Percentiles rank a stretch among this genome's conserved stretches.
These are phyloP conservation scores for Akanthomyces uredinophilus DNA, from an alignment of 2,329 filamentous ascomycete species.

Conservation along the genomic window DNA sequence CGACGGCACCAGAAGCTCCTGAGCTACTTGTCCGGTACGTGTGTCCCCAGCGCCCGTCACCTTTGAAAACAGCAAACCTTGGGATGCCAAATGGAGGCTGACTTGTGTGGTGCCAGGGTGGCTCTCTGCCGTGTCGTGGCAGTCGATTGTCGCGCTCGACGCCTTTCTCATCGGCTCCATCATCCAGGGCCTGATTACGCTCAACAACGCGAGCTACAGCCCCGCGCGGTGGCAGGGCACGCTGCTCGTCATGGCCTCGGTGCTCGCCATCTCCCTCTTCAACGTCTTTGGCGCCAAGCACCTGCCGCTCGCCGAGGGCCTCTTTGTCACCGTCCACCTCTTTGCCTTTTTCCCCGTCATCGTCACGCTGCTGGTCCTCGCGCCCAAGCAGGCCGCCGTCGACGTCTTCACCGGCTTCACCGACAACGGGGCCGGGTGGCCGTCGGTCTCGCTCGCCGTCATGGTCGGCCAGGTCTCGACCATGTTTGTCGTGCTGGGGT, in stretches of 20 bases:
- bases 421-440: slow-evolving; percentile 19
- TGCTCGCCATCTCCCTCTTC: slow-evolving; percentile 5
- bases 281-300: slow-evolving; percentile 16
- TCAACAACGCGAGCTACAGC: slow-evolving; percentile 30
- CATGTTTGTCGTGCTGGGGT: slow-evolving; percentile 15
- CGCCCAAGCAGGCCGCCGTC: slow-evolving; percentile 11
- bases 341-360: slow-evolving; percentile 16
- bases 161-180: slow-evolving; percentile 40
- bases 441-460: slow-evolving; percentile 14
- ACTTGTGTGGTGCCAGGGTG: slow-evolving; percentile 30
- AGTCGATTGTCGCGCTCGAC: slow-evolving; percentile 34
- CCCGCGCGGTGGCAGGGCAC: slow-evolving; percentile 23
- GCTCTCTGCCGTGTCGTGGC: slow-evolving; percentile 43
- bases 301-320: slow-evolving; percentile 17
- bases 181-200: slow-evolving; percentile 38
- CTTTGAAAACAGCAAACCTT: no score
- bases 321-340: slow-evolving; percentile 16
- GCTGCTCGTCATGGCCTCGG: slow-evolving; percentile 15
- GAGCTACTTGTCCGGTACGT: slow-evolving; percentile 39
- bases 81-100: no score
- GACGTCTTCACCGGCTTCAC: slow-evolving; percentile 17
- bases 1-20: slow-evolving; percentile 44
- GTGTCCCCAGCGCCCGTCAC: background rate
- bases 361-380: slow-evolving; percentile 18
- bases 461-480: slow-evolving; percentile 18